phyloP scores from a whole-genome alignment of 83 land plant genomes.

The Isoetes engelmannii region DNA sequence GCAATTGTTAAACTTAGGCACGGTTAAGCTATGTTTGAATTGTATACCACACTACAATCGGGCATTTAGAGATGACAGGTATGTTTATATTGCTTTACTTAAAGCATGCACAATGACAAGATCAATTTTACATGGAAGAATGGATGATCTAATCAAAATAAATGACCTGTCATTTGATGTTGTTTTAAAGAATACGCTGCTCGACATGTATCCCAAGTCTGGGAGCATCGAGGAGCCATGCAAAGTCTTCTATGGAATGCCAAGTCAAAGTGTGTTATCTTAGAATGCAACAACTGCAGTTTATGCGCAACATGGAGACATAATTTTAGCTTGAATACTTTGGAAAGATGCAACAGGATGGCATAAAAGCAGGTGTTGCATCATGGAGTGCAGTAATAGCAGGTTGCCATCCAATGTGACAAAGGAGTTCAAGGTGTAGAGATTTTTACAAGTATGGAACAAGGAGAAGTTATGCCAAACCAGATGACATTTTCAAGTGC shows the following conservation, averaged over 20 bases:
- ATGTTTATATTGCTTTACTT: no score
- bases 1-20: no score
- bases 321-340: constrained; percentile 5
- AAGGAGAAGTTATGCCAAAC: neutral
- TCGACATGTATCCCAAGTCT: constrained; percentile 5
- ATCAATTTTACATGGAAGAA: no score
- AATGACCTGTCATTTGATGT: no score
- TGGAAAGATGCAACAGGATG: constrained; percentile 16
- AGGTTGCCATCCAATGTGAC: constrained; percentile 13
- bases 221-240: constrained; percentile 6
- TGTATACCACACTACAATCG: no score
- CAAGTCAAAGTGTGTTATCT: neutral
- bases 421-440: constrained; percentile 11
- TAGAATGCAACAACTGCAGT: constrained; percentile 2
- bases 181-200: neutral
- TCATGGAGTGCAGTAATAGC: neutral
- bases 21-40: no score
- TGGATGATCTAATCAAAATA: no score
- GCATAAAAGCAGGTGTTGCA: neutral
- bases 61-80: no score
- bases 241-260: neutral
- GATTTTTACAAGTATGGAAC: neutral
- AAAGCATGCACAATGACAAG: no score
- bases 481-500: neutral
- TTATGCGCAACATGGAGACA: neutral